Evolutionary conservation across 129 eudicot species (phyloP), one percentile per base, ranked within the genome.

Genomic region (Artemisia argyi): DNA sequence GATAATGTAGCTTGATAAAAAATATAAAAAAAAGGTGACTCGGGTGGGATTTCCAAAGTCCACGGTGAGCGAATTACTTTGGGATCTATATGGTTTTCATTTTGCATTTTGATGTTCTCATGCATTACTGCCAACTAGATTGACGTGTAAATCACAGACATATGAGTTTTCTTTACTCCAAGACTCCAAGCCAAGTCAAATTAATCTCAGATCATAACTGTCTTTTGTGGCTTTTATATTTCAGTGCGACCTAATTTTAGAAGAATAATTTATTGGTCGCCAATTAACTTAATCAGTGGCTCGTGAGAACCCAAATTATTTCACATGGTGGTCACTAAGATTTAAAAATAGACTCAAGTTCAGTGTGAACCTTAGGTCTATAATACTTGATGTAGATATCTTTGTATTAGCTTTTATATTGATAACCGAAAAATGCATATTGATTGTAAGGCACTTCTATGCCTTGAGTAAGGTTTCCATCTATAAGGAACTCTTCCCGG

Each of bases 401-500:
- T 35, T 35, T 35, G 42, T 35, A 35, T 35, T 6, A 6, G 42
- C 9, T 35, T 35, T 35, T 35, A 35, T 35, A 35, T 35, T 35
- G 42, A 35, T 35, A 35, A 35, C 42, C 42, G 4, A 24, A 30
- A 58, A 52, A 69, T 69, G 16, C 56, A 54, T 3, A 30, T 16
- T 13, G 17, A 20, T 70, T 35, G 63, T 3, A 7, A 22, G 12
- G 17, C 57, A 71, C 48, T 15, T 57, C 20, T 11, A 71, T 39
- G 72, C 63, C 52, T 64, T 50, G 4, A 19, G 16, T 74, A 42
- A 74, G 42, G 24, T 51, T 20, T 74, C 71, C 71, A 65, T 64
- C 49, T 1, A 3, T 68, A 16, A 32, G 61, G 15, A 53, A 51
- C 47, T 26, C 13, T 9, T 15, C 61, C 48, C 47, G 26, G 7